Evolutionary conservation across 2,329 filamentous ascomycete genomes (phyloP).

Genomic region (Samsoniella hepiali): DNA sequence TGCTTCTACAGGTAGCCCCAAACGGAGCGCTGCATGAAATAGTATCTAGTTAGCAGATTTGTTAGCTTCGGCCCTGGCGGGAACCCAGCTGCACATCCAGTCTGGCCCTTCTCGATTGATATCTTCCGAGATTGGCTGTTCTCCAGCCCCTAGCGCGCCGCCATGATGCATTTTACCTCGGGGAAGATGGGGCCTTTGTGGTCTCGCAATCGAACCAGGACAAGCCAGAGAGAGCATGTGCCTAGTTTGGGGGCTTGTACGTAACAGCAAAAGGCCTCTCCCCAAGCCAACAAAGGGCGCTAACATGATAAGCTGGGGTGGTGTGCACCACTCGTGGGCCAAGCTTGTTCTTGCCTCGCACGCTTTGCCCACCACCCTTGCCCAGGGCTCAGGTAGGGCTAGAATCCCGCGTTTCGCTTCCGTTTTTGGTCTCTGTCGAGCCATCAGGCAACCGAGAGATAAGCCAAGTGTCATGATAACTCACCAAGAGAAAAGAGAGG

Average conservation of each 20-base stretch:
- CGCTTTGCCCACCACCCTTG: conserved; percentile 1
- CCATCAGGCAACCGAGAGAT: too few relatives aligned
- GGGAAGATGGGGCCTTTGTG: conserved; percentile 3
- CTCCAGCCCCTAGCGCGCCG: conserved; percentile 15
- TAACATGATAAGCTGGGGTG: background rate
- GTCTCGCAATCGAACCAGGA: conserved; percentile 10
- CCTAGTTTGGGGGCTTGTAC: conserved; percentile 6
- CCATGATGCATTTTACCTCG: conserved; percentile 4
- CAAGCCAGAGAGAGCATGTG: conserved; percentile 5
- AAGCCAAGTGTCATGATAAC: background rate
- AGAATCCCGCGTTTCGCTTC: background rate
- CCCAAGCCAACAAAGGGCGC: background rate
- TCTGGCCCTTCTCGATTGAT: conserved; percentile 10
- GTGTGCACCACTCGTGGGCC: background rate
- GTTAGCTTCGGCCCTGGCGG: background rate
- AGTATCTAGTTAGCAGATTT: background rate
- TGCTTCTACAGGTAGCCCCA: background rate
- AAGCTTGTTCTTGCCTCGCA: background rate
- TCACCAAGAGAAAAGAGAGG: background rate
- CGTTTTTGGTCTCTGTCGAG: background rate
- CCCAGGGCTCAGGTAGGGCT: conserved; percentile 13
- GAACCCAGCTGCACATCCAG: conserved; percentile 10
- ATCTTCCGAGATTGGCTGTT: conserved; percentile 18
- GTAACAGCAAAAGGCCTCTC: conserved; percentile 8
- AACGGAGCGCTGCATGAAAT: background rate